phyloP scores from a whole-genome alignment of 345 rosid genomes.

The Raphanus raphanistrum region DNA sequence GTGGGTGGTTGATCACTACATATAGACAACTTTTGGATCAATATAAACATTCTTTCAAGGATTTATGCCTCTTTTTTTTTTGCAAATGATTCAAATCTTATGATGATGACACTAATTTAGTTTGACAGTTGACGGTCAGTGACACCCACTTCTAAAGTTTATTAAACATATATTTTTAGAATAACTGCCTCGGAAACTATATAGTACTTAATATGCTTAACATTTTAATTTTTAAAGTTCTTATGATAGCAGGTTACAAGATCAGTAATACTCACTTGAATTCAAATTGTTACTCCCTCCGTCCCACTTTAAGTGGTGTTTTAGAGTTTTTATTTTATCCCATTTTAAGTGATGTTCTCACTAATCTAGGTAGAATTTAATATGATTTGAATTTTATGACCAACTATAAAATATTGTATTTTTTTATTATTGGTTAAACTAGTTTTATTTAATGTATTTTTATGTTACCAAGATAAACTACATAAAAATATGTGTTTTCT shows the following conservation, averaged over 20 bases:
- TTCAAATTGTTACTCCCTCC: too few species aligned
- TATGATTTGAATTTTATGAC: too few species aligned
- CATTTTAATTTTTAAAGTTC: conserved; percentile 21
- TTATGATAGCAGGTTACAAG: conserved; percentile 26
- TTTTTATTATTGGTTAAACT: too few species aligned
- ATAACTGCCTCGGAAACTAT: background rate
- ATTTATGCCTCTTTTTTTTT: conserved; percentile 3
- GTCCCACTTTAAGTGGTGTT: too few species aligned
- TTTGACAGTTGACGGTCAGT: conserved; percentile 28
- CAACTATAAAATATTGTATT: too few species aligned
- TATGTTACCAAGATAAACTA: too few species aligned
- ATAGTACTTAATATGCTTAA: background rate
- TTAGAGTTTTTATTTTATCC: too few species aligned
- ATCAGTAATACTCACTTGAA: background rate
- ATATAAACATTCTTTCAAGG: conserved; percentile 1
- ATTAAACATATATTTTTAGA: background rate
- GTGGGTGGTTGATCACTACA: conserved; percentile 15
- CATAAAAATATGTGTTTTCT: too few species aligned
- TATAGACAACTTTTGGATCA: conserved; percentile 18
- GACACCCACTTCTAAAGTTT: conserved; percentile 24
- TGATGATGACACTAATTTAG: conserved; percentile 23
- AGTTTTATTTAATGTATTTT: too few species aligned
- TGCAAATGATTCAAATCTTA: conserved; percentile 24
- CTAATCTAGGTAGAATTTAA: too few species aligned
- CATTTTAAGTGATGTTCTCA: too few species aligned